Conservation (phyloP, 257 asterid genomes). For the Mentha longifolia region DNA sequence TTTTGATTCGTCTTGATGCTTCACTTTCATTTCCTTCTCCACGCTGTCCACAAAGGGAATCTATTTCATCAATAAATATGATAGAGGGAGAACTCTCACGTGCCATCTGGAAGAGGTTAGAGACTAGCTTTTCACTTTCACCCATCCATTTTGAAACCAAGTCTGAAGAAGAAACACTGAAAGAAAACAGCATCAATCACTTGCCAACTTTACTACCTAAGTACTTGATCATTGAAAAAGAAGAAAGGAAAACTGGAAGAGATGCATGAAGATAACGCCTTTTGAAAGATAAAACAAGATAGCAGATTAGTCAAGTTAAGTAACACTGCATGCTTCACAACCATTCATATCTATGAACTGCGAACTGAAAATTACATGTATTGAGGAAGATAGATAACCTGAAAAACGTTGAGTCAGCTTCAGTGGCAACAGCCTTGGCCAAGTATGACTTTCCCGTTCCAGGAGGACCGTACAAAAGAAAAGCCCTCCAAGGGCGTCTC, state of each 20-base stretch:
- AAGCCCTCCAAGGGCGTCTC: constrained; percentile 99
- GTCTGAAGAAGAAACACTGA: constrained; percentile 95
- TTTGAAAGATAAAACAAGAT: constrained; percentile 10
- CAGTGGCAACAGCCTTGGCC: constrained; percentile 99
- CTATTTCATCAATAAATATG: constrained; percentile 93
- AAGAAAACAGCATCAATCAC: constrained; percentile 58
- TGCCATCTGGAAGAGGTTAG: constrained; percentile 97
- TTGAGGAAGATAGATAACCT: constrained; percentile 55
- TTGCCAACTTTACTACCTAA: constrained; percentile 57
- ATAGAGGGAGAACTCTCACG: constrained; percentile 98
- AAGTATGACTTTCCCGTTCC: constrained; percentile 98
- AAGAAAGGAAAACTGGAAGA: constrained; percentile 6
- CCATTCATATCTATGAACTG: constrained; percentile 3
- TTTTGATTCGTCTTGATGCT: constrained; percentile 97
- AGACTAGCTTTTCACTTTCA: constrained; percentile 98
- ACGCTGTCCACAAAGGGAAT: constrained; percentile 92
- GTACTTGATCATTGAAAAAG: constrained; percentile 37
- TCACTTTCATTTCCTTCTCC: constrained; percentile 99
- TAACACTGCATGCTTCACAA: constrained; percentile 15
- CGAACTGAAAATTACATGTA: constrained; percentile 11
- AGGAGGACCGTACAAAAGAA: constrained; percentile 98
- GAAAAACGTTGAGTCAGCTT: constrained; percentile 96
- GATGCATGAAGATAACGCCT: constrained; percentile 7
- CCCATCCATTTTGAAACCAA: constrained; percentile 99
- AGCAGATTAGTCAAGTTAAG: constrained; percentile 23